Conservation (phyloP, 139 green algal genomes). For the Tetraselmis striata region DNA sequence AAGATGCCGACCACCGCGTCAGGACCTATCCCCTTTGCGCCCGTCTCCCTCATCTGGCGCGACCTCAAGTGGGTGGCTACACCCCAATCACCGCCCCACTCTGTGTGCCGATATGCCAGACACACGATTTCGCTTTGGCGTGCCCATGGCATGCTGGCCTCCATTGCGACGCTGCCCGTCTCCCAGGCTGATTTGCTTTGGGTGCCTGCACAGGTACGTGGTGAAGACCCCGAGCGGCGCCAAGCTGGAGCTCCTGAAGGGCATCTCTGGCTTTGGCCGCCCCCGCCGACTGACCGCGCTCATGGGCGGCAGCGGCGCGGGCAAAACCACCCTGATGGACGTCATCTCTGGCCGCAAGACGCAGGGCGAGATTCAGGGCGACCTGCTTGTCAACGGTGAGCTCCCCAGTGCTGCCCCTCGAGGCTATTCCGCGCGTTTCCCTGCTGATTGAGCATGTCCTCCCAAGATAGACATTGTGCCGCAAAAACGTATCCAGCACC, state of each 20-base stretch:
- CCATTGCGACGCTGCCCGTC: too few species aligned
- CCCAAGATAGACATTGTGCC: too few species aligned
- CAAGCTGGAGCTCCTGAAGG: slow-evolving; percentile 49
- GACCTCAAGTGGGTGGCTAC: slow-evolving; percentile 33
- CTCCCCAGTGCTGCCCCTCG: too few species aligned
- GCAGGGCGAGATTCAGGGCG: slow-evolving; percentile 49
- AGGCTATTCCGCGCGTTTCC: too few species aligned
- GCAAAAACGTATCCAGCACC: too few species aligned
- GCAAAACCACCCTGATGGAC: slow-evolving; percentile 76
- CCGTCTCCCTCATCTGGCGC: slow-evolving; percentile 58
- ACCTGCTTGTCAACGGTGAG: slow-evolving; percentile 42
- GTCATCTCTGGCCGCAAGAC: slow-evolving; percentile 72
- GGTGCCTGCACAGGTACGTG: slow-evolving; percentile 53
- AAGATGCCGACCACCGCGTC: slow-evolving; percentile 12
- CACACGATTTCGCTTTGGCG: slow-evolving; percentile 14
- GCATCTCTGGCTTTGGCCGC: slow-evolving; percentile 44
- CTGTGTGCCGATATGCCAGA: not conserved
- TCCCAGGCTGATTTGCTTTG: too few species aligned
- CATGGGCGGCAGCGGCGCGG: slow-evolving; percentile 59
- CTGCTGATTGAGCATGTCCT: too few species aligned
- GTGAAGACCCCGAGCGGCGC: slow-evolving; percentile 49
- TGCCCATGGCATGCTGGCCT: too few species aligned
- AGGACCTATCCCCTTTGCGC: slow-evolving; percentile 30
- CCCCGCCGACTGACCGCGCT: slow-evolving; percentile 47
- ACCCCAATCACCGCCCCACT: too few species aligned